Conservation (phyloP, 2,329 filamentous ascomycete genomes). For the Pseudogymnoascus sp. region DNA sequence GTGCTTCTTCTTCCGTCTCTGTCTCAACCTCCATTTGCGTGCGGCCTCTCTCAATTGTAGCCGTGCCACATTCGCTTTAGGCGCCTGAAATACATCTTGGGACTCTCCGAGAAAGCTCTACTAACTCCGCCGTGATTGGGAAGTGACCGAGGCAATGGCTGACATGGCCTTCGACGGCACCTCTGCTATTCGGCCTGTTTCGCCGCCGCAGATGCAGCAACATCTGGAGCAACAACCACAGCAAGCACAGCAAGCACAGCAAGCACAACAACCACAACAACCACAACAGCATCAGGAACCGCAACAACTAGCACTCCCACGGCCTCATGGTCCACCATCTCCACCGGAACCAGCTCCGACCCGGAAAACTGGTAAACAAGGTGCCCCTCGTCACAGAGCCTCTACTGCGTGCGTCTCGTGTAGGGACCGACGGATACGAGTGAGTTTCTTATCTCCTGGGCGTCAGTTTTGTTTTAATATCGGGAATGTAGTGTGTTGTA, state of each 20-base stretch:
- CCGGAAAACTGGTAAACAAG: conserved; percentile 14
- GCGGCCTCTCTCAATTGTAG: background rate
- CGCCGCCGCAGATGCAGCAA: background rate
- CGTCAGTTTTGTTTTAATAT: background rate
- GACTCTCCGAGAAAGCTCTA: background rate
- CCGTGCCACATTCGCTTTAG: background rate
- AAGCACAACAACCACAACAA: too few relatives aligned
- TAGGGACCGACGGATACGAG: conserved; percentile 36
- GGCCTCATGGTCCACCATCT: background rate
- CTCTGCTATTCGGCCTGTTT: background rate
- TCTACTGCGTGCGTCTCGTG: conserved; percentile 49
- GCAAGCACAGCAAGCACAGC: background rate
- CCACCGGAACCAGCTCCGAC: conserved; percentile 2
- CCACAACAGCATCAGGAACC: background rate
- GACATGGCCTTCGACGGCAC: background rate
- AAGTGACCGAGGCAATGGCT: background rate
- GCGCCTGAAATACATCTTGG: background rate
- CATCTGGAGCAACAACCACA: background rate
- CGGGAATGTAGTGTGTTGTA: conserved; percentile 42
- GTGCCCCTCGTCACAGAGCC: conserved; percentile 35
- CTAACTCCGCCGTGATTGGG: background rate
- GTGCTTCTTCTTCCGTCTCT: background rate
- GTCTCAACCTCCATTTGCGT: background rate
- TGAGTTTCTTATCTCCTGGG: conserved; percentile 18
- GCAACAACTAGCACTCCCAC: too few relatives aligned